Base-by-base conservation (phyloP, 2,329 filamentous ascomycete species). In the Cytospora mali region DNA sequence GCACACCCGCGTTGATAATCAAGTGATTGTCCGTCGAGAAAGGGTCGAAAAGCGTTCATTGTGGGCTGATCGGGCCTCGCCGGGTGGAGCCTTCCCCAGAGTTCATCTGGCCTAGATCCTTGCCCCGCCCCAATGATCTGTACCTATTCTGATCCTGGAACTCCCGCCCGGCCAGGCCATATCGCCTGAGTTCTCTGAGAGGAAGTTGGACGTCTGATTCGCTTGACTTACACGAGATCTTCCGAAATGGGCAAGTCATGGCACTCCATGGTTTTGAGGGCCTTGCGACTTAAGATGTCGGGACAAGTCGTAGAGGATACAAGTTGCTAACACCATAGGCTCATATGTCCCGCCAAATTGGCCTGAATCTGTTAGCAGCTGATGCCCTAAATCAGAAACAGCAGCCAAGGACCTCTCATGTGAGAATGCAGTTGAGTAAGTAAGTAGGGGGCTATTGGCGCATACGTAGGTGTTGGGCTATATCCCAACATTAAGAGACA, bases 31-130 rank as follows among this genome's bases (percentile, higher is more conserved):
- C 42, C n/a, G n/a, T 18, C 18, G 16, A 46, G 7, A 46, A 46
- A 23, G 18, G n/a, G 42, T 11, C 18, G 10, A 6, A 23, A 58
- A 58, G 39, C 28, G 59, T 55, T 53, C 59, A 55, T 62, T 54
- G 57, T 65, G 63, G 63, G 63, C 63, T 65, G 63, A 65, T 65
- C 63, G 63, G 63, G 52, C 25, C 52, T 28, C 60, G 63, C 63
- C 63, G 63, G 50, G 51, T 58, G 63, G 63, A 29, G 7, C 60
- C 25, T 39, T 54, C 39, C 46, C 54, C 57, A 52, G 23, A 59
- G 46, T 48, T 58, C 50, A 21, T 48, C 46, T 33, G 27, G 28
- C 55, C 55, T 42, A 58, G 33, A 57, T 28, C 27, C 55, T n/a
- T n/a, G n/a, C n/a, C n/a, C n/a, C n/a, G n/a, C n/a, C n/a, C n/a